Conservation (phyloP, 192 early-diverging fungal species). For the Phlyctochytrium bullatum region DNA sequence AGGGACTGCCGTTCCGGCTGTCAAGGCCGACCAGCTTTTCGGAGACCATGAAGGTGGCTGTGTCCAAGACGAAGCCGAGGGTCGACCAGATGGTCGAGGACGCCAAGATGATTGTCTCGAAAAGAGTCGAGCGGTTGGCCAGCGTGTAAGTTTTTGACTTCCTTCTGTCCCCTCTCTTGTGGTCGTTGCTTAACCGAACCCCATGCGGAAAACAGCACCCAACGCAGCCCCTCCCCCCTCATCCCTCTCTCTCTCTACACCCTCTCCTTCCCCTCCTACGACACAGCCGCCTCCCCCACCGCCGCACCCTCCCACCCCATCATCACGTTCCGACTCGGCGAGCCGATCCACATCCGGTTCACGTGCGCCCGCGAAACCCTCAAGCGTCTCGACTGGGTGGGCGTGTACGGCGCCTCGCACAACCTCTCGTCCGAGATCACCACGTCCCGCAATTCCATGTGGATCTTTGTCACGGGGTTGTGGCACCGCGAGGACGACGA, state of each 20-base stretch:
- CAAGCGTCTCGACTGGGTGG: slow-evolving; percentile 87
- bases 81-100: slow-evolving; percentile 41
- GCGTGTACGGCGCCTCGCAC: slow-evolving; percentile 75
- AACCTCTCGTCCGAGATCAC: slow-evolving; percentile 79
- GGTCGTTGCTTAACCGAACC: not conserved
- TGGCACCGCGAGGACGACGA: slow-evolving; percentile 14
- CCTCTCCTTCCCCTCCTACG: slow-evolving; percentile 34
- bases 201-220: slow-evolving; percentile 14
- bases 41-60: slow-evolving; percentile 48
- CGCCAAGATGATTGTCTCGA: slow-evolving; percentile 35
- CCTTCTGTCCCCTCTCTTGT: slow-evolving; percentile 3
- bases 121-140: slow-evolving; percentile 25
- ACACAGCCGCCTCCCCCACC: slow-evolving; percentile 36
- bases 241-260: slow-evolving; percentile 36
- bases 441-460: slow-evolving; percentile 51
- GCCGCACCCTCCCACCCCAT: slow-evolving; percentile 30
- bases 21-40: slow-evolving; percentile 4
- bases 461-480: slow-evolving; percentile 59
- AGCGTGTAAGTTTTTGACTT: slow-evolving; percentile 21
- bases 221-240: slow-evolving; percentile 42
- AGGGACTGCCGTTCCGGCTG: not conserved
- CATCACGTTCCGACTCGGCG: slow-evolving; percentile 66
- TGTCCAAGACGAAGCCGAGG: slow-evolving; percentile 50
- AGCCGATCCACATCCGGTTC: slow-evolving; percentile 73
- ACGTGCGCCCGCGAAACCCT: slow-evolving; percentile 63